Conservation (phyloP, 495 filamentous ascomycete genomes). For the Beverwykella pulmonaria region DNA sequence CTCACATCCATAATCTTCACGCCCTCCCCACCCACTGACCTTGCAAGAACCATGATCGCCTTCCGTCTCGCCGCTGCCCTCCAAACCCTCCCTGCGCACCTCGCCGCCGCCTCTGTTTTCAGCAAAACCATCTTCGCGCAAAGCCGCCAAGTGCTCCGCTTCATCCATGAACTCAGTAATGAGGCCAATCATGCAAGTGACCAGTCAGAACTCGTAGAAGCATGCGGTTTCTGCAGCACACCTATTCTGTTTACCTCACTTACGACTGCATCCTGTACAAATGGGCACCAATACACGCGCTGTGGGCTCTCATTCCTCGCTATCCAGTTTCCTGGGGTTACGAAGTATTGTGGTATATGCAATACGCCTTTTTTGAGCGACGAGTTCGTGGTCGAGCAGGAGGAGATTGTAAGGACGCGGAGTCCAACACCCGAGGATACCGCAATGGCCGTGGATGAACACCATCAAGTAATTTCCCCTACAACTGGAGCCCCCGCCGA, state of each 20-base stretch:
- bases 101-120: slow-evolving; percentile 26
- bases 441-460: neutral
- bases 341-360: slow-evolving; percentile 59
- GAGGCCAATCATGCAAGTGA: neutral
- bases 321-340: slow-evolving; percentile 58
- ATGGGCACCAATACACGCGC: slow-evolving; percentile 57
- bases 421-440: neutral
- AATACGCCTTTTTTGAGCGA: slow-evolving; percentile 54
- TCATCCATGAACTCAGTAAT: neutral
- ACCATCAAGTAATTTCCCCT: no score
- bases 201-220: slow-evolving; percentile 26
- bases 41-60: slow-evolving; percentile 27
- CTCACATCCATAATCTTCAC: slow-evolving; percentile 18
- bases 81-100: slow-evolving; percentile 2
- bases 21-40: slow-evolving; percentile 5
- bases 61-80: slow-evolving; percentile 15
- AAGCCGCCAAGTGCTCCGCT: neutral
- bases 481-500: no score
- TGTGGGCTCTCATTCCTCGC: slow-evolving; percentile 59
- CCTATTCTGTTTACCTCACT: slow-evolving; percentile 47
- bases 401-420: slow-evolving; percentile 1
- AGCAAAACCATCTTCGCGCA: slow-evolving; percentile 35
- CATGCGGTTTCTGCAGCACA: slow-evolving; percentile 54
- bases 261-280: slow-evolving; percentile 48
- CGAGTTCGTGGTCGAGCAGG: slow-evolving; percentile 36